Base-by-base conservation (phyloP, 495 filamentous ascomycete genomes). In the Cudoniella acicularis region DNA sequence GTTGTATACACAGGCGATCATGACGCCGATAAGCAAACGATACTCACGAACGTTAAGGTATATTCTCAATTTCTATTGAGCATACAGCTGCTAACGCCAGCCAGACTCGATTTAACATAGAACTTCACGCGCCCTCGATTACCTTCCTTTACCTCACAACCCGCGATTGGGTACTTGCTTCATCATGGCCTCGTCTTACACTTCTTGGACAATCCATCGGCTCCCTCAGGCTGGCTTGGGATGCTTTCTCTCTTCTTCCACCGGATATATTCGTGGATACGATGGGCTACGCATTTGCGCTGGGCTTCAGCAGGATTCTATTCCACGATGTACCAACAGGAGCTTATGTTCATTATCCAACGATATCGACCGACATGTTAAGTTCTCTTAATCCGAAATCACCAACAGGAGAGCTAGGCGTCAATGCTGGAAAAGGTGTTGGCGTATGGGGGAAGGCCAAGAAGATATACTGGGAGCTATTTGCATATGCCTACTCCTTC, bases 331-430 rank as follows among this genome's bases (percentile, higher is more conserved):
- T 97, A 18, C 92, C 95, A 2, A 95, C 90, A 1, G 90, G 81
- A 30, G 94, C 94, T 13, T 98, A 98, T 67, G 92, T 98, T 1
- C 94, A 98, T 71, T 98, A 97, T 69, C 94, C 94, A 4, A 97
- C 94, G 47, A 98, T 98, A 48, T 96, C 92, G 3, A 98, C 93
- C 27, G 95, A 98, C 70, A 98, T 98, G 94, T 86, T 98, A 4
- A 79, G 77, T 42, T 91, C 90, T 18, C 85, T 98, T 10, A 81
- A 91, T 57, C 82, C 88, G 13, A 69, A 72, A 24, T 74, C 74
- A 10, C 40, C 62, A 10, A 79, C 73, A 21, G 86, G 81, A n/a
- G 71, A 77, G 9, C 85, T 91, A 60, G 93, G 92, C 3, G 75
- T 94, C 52, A 92, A 97, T 69, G 89, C 91, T 6, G 91, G 92